These are phyloP conservation scores for Hypholoma fasciculare DNA, from an alignment of 768 basidiomycete genomes.

Conservation along the genomic window DNA sequence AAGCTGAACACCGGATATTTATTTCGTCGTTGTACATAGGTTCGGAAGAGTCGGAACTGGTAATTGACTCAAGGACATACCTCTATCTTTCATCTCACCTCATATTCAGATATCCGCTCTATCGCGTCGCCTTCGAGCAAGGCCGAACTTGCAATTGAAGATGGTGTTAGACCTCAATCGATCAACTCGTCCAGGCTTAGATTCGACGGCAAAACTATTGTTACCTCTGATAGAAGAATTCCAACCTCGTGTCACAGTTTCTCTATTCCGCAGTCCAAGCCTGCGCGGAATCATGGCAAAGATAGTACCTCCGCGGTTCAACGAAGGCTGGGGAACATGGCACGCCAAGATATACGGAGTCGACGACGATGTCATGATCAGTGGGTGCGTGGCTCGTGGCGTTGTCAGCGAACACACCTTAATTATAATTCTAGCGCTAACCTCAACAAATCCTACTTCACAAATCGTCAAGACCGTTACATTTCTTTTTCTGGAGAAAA, in stretches of 20 bases:
- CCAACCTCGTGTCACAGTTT: constrained; percentile 71
- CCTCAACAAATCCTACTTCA: constrained; percentile 90
- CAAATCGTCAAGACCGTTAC: constrained; percentile 94
- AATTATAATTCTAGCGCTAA: constrained; percentile 67
- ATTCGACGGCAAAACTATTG: constrained; percentile 67
- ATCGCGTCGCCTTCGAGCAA: constrained; percentile 53
- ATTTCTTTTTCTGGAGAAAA: constrained; percentile 66
- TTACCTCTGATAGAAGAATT: constrained; percentile 73
- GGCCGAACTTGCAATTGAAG: constrained; percentile 63
- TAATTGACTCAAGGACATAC: constrained; percentile 46
- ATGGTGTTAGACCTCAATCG: constrained; percentile 83
- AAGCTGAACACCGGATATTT: constrained; percentile 81
- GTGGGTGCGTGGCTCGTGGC: constrained; percentile 59
- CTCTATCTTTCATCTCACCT: not conserved
- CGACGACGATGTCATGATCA: constrained; percentile 91
- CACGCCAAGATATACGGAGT: constrained; percentile 95
- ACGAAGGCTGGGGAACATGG: constrained; percentile 99
- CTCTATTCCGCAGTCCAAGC: constrained; percentile 87
- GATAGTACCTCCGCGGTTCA: constrained; percentile 87
- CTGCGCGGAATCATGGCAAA: constrained; percentile 72
- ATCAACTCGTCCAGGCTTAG: constrained; percentile 70
- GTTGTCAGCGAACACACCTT: not conserved
- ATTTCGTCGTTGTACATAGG: constrained; percentile 92
- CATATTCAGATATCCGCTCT: constrained; percentile 70
- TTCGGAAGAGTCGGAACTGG: constrained; percentile 74